phyloP scores from a whole-genome alignment of 176 grass and related monocot genomes.

The Juncus inflexus region DNA sequence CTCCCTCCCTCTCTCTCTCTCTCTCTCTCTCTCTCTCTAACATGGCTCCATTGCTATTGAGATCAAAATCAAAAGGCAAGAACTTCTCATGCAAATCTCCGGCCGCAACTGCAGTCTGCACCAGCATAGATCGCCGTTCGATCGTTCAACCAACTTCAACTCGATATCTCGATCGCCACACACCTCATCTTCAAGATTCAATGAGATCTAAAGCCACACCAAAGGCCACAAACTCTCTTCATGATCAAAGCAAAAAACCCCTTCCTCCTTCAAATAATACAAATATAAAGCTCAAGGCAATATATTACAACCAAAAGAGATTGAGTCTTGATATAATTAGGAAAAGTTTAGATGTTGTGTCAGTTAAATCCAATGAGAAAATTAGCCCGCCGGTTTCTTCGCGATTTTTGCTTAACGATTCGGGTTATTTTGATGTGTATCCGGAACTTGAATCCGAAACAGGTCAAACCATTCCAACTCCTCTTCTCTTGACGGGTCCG shows the following conservation, averaged over 20 bases:
- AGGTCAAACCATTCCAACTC: background rate
- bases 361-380: background rate
- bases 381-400: constrained; percentile 27
- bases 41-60: constrained; percentile 44
- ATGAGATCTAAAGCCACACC: constrained; percentile 10
- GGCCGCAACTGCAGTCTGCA: constrained; percentile 25
- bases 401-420: constrained; percentile 31
- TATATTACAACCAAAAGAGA: constrained; percentile 11
- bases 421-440: constrained; percentile 12
- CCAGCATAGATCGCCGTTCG: constrained; percentile 38
- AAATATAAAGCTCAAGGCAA: constrained; percentile 5
- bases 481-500: constrained; percentile 11
- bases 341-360: constrained; percentile 19
- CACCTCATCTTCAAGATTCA: constrained; percentile 20
- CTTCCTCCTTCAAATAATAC: background rate
- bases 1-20: background rate
- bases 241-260: background rate
- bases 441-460: background rate
- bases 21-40: constrained; percentile 4
- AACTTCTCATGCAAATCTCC: constrained; percentile 45
- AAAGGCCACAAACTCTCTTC: background rate
- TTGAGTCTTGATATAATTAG: constrained; percentile 10
- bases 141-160: constrained; percentile 28
- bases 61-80: constrained; percentile 25
- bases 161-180: constrained; percentile 24